Evolutionary conservation across 2,329 filamentous ascomycete species (phyloP), one percentile per base, ranked within the genome.

Genomic region (Aspergillus sp.): DNA sequence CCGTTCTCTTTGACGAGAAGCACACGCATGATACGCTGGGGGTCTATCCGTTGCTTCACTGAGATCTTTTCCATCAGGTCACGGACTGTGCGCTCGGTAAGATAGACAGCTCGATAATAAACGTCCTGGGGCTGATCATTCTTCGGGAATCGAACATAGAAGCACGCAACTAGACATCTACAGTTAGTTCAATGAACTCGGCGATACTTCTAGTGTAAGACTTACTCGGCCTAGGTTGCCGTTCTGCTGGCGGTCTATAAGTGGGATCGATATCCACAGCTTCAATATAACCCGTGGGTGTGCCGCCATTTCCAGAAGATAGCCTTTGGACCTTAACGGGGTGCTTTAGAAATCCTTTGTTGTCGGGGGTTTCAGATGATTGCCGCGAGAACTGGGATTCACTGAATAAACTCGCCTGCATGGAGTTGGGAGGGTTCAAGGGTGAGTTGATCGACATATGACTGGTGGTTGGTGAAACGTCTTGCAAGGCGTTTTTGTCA

Each of bases 251-350:
- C 45, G 95, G 89, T 57, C 88, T 86, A 71, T 98, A 99, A 2
- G 83, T 84, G 15, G 87, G 80, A 71, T 98, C 95, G n/a, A 98
- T 91, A 33, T 91, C 95, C 7, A 96, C 77, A 1, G 92, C 91
- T 71, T 97, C 92, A 62, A 98, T 95, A 87, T 90, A 96, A 6
- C 90, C 89, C 59, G 86, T 89, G 27, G 92, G 78, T 23, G 84
- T 52, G 23, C 63, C 60, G 14, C 57, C 54, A 23, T 68, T 66
- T 17, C 57, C 62, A 6, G 62, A 56, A 6, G 60, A 41, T 12
- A 69, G 49, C 41, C 67, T 70, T 46, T 69, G 68, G 6, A 77
- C 61, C 33, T 71, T 72, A 11, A 70, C 65, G 3, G 73, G 69
- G 11, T 68, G 65, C 31, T 61, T 71, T 14, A 68, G 37, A 12